Conservation (phyloP, 2,329 filamentous ascomycete genomes). For the Penicillium digitatum region DNA sequence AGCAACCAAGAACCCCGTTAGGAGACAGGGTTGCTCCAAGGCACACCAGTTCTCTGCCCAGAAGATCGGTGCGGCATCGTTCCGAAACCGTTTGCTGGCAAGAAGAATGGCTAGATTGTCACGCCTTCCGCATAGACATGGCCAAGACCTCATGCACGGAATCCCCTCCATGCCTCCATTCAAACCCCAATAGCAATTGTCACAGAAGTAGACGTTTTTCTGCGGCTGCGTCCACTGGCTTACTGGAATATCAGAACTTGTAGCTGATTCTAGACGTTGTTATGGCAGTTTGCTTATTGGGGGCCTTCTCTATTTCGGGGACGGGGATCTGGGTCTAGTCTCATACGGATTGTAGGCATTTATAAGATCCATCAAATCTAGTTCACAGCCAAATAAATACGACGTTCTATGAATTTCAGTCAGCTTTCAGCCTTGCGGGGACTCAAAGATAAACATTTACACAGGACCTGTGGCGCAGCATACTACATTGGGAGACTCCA, state of each 20-base stretch:
- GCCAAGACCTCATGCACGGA: constrained; percentile 7
- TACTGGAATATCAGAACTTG: constrained; percentile 4
- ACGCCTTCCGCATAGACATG: constrained; percentile 11
- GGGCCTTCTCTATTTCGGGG: background rate
- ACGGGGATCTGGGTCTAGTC: constrained; percentile 1
- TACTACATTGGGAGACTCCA: background rate
- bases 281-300: constrained; percentile 1
- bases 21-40: constrained; percentile 10
- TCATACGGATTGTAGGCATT: background rate
- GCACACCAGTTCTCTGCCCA: constrained; percentile 17
- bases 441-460: background rate
- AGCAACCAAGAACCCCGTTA: constrained; percentile 8
- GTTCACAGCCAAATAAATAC: background rate
- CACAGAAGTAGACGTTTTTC: constrained; percentile 13
- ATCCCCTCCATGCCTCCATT: background rate
- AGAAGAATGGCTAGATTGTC: constrained; percentile 6
- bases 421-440: background rate
- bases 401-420: too few species aligned
- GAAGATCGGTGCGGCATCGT: constrained; percentile 12
- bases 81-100: constrained; percentile 2
- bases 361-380: background rate
- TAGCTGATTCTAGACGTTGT: background rate
- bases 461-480: background rate
- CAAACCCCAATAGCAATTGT: constrained; percentile 12
- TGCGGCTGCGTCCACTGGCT: constrained; percentile 11